Evolutionary conservation across 345 rosid genomes (phyloP).

Genomic region (Psidium friedrichsthalianum): DNA sequence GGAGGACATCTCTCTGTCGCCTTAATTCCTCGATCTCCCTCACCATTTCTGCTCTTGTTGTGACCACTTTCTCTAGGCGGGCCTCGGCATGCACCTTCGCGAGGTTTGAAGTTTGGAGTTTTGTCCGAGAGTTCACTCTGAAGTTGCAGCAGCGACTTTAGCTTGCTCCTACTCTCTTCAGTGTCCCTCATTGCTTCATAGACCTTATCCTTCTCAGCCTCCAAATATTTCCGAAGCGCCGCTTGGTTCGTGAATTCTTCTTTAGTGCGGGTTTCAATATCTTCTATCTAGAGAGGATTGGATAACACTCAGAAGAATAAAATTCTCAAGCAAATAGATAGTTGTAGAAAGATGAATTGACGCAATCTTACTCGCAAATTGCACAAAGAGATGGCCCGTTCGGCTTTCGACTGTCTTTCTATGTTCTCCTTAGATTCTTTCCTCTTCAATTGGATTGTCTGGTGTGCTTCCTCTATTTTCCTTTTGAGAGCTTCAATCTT

Average conservation of each 20-base stretch:
- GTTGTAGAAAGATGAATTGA: background rate
- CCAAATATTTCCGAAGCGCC: slow-evolving; percentile 23
- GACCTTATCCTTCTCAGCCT: slow-evolving; percentile 26
- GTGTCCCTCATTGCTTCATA: slow-evolving; percentile 27
- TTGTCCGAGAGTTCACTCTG: slow-evolving; percentile 49
- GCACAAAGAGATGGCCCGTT: slow-evolving; percentile 59
- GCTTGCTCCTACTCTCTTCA: slow-evolving; percentile 32
- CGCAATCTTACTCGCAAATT: slow-evolving; percentile 32
- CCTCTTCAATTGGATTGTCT: slow-evolving; percentile 25
- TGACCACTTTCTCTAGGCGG: slow-evolving; percentile 31
- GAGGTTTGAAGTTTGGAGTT: slow-evolving; percentile 19
- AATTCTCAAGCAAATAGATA: background rate
- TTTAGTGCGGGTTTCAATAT: slow-evolving; percentile 36
- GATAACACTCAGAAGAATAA: background rate
- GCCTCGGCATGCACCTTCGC: slow-evolving; percentile 33
- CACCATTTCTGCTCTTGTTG: slow-evolving; percentile 33
- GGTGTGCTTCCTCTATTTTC: slow-evolving; percentile 39
- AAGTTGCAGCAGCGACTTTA: slow-evolving; percentile 28
- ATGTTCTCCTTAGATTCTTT: slow-evolving; percentile 35
- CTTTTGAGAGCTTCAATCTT: slow-evolving; percentile 30
- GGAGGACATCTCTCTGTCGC: slow-evolving; percentile 56
- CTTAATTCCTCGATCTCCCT: slow-evolving; percentile 53
- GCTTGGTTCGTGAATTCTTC: slow-evolving; percentile 30
- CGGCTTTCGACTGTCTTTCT: slow-evolving; percentile 57
- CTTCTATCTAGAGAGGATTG: slow-evolving; percentile 28